Percentiles rank a stretch among this genome's conserved stretches.
phyloP scores from a whole-genome alignment of 2,329 filamentous ascomycete species.

The Phyllosticta citribraziliensis region DNA sequence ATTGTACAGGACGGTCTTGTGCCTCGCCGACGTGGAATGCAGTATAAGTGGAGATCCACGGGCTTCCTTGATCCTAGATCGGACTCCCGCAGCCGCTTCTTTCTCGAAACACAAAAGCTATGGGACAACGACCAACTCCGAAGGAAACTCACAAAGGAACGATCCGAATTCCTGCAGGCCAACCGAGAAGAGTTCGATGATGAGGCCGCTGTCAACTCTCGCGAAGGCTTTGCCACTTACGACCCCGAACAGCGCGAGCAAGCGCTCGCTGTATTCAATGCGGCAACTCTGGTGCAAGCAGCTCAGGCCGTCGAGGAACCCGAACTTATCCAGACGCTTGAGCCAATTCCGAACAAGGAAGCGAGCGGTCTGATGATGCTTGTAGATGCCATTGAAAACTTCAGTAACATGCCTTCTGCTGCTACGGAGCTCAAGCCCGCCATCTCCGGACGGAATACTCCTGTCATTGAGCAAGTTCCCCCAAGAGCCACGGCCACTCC shows the following conservation, averaged over 20 bases:
- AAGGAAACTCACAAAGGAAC: constrained; percentile 17
- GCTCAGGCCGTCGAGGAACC: constrained; percentile 25
- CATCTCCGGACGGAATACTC: background rate
- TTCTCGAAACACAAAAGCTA: constrained; percentile 29
- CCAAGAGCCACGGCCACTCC: constrained; percentile 2
- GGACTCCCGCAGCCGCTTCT: constrained; percentile 32
- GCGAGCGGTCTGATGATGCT: constrained; percentile 31
- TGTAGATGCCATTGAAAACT: constrained; percentile 22
- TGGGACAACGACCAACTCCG: constrained; percentile 20
- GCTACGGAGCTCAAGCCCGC: background rate
- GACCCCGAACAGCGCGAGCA: constrained; percentile 31
- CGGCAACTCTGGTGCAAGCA: constrained; percentile 25
- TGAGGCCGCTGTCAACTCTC: constrained; percentile 13
- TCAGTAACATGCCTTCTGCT: background rate
- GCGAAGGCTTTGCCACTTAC: constrained; percentile 31
- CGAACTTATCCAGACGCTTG: constrained; percentile 11
- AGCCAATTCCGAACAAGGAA: constrained; percentile 31
- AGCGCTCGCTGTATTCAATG: constrained; percentile 28
- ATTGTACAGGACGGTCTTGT: constrained; percentile 22
- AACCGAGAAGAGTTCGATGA: constrained; percentile 24
- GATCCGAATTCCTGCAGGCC: constrained; percentile 18
- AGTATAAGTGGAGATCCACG: constrained; percentile 18
- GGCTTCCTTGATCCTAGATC: constrained; percentile 22
- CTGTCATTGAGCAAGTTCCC: background rate
- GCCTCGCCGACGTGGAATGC: constrained; percentile 18